Conservation (phyloP, 306 rosid genomes). For the Comarum palustre region DNA sequence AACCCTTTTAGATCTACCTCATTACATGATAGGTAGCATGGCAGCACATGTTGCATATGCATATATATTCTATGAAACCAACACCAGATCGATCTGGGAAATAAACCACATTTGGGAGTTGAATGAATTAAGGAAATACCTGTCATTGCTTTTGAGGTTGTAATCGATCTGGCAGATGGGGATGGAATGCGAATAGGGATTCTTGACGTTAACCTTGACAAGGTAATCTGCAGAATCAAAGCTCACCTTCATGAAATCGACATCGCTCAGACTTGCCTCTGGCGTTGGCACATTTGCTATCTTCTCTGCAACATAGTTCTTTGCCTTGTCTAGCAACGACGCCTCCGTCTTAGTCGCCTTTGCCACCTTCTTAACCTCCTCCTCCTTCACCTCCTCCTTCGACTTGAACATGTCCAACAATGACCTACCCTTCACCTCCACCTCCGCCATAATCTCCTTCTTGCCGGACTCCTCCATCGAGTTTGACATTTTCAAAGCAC, state of each 20-base stretch:
- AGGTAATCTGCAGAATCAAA: conserved; percentile 51
- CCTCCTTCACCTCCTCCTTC: not conserved
- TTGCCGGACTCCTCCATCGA: not conserved
- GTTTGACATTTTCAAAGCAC: not conserved
- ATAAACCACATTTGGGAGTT: not conserved
- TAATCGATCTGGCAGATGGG: conserved; percentile 72
- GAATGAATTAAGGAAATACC: conserved; percentile 19
- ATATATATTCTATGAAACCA: not conserved
- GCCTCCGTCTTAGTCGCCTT: not conserved
- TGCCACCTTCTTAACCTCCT: not conserved
- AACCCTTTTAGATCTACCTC: not conserved
- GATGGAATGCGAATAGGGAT: conserved; percentile 54
- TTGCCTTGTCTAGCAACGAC: conserved; percentile 52
- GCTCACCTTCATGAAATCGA: conserved; percentile 56
- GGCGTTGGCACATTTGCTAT: conserved; percentile 56
- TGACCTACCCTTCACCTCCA: not conserved
- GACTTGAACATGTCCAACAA: conserved; percentile 18
- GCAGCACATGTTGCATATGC: not conserved
- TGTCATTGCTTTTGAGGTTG: conserved; percentile 65
- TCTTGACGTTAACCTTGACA: conserved; percentile 54
- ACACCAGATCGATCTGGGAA: not conserved
- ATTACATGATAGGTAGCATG: not conserved
- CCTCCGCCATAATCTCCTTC: not conserved
- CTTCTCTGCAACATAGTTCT: conserved; percentile 59
- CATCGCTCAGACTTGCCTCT: conserved; percentile 55